Evolutionary conservation across 441 rosid species (phyloP).

Genomic region (Daphne laureola): DNA sequence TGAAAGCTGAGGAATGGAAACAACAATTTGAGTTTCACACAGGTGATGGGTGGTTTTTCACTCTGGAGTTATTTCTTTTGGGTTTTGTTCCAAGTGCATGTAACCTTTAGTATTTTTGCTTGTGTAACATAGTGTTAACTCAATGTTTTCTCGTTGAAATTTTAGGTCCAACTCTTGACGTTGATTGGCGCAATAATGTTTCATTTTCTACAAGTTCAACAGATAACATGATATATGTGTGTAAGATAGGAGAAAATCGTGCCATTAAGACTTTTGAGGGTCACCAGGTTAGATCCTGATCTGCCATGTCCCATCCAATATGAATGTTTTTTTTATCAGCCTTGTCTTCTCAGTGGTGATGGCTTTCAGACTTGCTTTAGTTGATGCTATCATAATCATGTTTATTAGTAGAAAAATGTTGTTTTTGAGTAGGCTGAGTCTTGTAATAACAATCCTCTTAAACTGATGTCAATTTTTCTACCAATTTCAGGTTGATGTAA

Average conservation of each 20-base stretch:
- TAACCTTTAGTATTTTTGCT: not conserved
- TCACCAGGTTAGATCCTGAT: conserved; percentile 62
- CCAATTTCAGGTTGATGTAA: conserved; percentile 81
- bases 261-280: conserved; percentile 82
- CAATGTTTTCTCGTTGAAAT: conserved; percentile 4
- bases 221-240: conserved; percentile 87
- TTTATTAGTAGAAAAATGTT: not conserved
- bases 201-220: conserved; percentile 98
- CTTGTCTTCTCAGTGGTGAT: no score
- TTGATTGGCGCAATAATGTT: conserved; percentile 95
- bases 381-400: no score
- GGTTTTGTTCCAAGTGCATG: conserved; percentile 6
- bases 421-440: not conserved
- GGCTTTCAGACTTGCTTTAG: no score
- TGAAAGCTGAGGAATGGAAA: conserved; percentile 88
- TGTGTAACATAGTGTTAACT: not conserved
- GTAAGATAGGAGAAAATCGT: conserved; percentile 82
- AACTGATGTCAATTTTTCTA: conserved; percentile 8
- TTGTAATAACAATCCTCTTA: conserved; percentile 1
- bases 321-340: no score
- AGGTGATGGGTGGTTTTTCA: conserved; percentile 34
- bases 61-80: not conserved
- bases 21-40: conserved; percentile 94
- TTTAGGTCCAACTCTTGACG: conserved; percentile 96
- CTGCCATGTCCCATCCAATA: conserved; percentile 5